These are phyloP conservation scores for Spathaspora gorwiae DNA, from an alignment of 805 yeast species.

Conservation along the genomic window DNA sequence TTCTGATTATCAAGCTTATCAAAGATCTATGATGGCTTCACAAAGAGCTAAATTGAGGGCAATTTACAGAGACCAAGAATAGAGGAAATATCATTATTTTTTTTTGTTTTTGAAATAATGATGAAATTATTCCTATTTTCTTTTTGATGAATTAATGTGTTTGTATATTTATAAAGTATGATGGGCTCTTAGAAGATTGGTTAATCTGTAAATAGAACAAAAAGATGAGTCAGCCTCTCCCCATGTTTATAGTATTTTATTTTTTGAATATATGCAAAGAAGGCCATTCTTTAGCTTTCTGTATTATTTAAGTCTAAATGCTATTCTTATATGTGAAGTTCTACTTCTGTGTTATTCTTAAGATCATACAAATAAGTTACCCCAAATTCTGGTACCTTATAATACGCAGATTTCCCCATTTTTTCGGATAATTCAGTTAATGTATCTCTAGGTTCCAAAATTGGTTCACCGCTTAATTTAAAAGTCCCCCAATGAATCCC, in stretches of 20 bases:
- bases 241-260: too few species aligned
- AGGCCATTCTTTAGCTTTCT: too few species aligned
- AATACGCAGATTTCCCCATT: constrained; percentile 32
- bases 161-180: background rate
- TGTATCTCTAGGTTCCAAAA: constrained; percentile 71
- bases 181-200: too few species aligned
- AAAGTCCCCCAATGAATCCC: constrained; percentile 99
- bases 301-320: too few species aligned
- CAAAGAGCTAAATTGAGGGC: constrained; percentile 28
- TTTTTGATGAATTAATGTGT: background rate
- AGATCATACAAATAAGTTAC: constrained; percentile 55
- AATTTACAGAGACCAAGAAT: constrained; percentile 16
- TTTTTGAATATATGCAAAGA: too few species aligned
- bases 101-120: too few species aligned
- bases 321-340: constrained; percentile 10
- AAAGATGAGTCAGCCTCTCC: too few species aligned
- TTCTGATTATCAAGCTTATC: constrained; percentile 28
- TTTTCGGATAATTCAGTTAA: constrained; percentile 48
- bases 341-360: constrained; percentile 13
- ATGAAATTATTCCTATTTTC: too few species aligned
- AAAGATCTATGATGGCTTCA: constrained; percentile 24
- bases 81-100: background rate
- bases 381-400: constrained; percentile 72
- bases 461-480: constrained; percentile 81
- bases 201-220: too few species aligned